Evolutionary conservation across 2,329 filamentous ascomycete genomes (phyloP).

Genomic region (Aquanectria penicillioides): DNA sequence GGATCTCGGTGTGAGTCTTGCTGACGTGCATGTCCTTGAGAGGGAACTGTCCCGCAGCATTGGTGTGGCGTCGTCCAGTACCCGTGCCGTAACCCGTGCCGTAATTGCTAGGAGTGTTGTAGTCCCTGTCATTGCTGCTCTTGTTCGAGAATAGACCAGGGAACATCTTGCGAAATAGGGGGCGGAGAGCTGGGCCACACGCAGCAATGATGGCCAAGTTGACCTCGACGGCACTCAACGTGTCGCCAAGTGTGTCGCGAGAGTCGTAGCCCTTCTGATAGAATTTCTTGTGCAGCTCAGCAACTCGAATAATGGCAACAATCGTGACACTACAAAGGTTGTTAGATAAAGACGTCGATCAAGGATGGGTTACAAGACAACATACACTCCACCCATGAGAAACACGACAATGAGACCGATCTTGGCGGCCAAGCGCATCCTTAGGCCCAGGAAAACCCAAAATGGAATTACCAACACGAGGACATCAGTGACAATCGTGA

Average conservation of each 20-base stretch:
- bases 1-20: conserved; percentile 32
- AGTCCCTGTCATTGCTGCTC: conserved; percentile 19
- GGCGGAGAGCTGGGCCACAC: conserved; percentile 42
- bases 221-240: conserved; percentile 46
- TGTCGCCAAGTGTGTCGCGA: conserved; percentile 42
- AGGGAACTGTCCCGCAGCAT: not conserved
- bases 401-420: conserved; percentile 53
- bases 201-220: conserved; percentile 51
- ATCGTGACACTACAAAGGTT: conserved; percentile 41
- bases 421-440: conserved; percentile 50
- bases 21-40: conserved; percentile 30
- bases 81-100: conserved; percentile 10
- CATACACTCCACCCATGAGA: conserved; percentile 50
- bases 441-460: conserved; percentile 52
- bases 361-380: not conserved
- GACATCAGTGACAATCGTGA: conserved; percentile 55
- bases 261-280: conserved; percentile 33
- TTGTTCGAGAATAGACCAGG: conserved; percentile 35
- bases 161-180: conserved; percentile 34
- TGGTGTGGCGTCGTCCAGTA: conserved; percentile 15
- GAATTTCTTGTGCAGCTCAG: conserved; percentile 33
- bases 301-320: conserved; percentile 46
- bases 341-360: not conserved
- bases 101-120: conserved; percentile 19
- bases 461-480: conserved; percentile 52